Evolutionary conservation across 2,329 filamentous ascomycete species (phyloP).

Genomic region (Penicillium janthinellum): DNA sequence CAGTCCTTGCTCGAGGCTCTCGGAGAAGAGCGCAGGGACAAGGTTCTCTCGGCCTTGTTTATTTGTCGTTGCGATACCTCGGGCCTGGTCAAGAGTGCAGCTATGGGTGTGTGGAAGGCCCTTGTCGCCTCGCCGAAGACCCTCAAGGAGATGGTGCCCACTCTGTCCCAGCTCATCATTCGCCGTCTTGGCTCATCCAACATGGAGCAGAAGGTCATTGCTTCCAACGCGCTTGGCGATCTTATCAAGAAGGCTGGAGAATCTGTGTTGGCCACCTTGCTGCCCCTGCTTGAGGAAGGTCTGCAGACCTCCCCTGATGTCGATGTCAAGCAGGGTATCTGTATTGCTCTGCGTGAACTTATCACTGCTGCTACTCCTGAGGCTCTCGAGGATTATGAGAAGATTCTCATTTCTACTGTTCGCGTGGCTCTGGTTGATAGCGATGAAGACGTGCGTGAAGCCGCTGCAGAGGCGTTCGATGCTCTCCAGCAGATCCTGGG

Average conservation of each 20-base stretch:
- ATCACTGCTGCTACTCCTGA: constrained; percentile 87
- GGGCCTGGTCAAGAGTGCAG: constrained; percentile 82
- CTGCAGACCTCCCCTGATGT: constrained; percentile 84
- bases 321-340: constrained; percentile 95
- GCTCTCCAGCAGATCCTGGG: constrained; percentile 90
- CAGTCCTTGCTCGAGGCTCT: constrained; percentile 92
- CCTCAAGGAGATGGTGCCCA: constrained; percentile 92
- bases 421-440: constrained; percentile 88
- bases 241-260: constrained; percentile 97
- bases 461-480: constrained; percentile 96
- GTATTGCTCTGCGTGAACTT: constrained; percentile 90
- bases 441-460: constrained; percentile 87
- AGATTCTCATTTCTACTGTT: constrained; percentile 90
- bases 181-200: constrained; percentile 91
- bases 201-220: constrained; percentile 98
- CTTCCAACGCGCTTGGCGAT: constrained; percentile 93
- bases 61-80: constrained; percentile 98
- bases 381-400: constrained; percentile 89
- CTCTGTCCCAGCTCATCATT: constrained; percentile 92
- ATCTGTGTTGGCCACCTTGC: constrained; percentile 79
- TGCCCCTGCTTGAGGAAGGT: constrained; percentile 91
- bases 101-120: constrained; percentile 94
- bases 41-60: constrained; percentile 93
- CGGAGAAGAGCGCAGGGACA: constrained; percentile 94
- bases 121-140: constrained; percentile 88